Base-by-base conservation (phyloP, 148 eudicot species). In the Nyssa sinensis region DNA sequence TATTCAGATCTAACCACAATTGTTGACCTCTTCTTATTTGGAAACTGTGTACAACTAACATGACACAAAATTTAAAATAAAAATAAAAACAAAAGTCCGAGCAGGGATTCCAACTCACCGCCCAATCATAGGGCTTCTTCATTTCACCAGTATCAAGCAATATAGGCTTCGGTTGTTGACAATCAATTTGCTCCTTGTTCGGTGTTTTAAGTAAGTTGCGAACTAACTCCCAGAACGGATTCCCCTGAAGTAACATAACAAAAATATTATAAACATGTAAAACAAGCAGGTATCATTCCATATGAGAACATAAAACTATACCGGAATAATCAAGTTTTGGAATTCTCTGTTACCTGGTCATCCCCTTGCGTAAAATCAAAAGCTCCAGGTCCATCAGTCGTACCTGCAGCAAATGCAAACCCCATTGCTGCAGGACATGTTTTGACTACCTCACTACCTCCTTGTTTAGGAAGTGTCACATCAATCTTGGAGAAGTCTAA, bases 391-490 rank as follows among this genome's bases (percentile, higher is more conserved):
- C 97, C 97, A 85, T 94, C 98, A 7, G 98, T 94, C 30, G 98
- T 94, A 78, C 98, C 98, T 39, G 97, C 98, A 79, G 98, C 98
- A 86, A 94, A 94, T 66, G 86, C 96, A 81, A 92, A 94, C 28
- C 98, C 98, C 97, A 92, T 88, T 35, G 97, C 97, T 63, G 98
- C 98, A 59, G 96, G 98, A 70, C 98, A 94, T 24, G 98, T 94
- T 74, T 84, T 90, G 21, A 88, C 92, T 29, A 72, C 86, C 61
- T 86, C 83, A 80, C 21, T 75, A 25, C 85, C 87, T 41, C 90
- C 92, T 35, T 78, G 79, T 82, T 82, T 85, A 67, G 85, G 71
- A 62, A 92, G 74, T 16, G 86, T 82, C 62, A 94, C 96, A 75
- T 87, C 86, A 66, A 94, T 92, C 71, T 89, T 85, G 16, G 98